These are phyloP conservation scores for Diospyros lotus DNA, from an alignment of 148 eudicot species.

Conservation along the genomic window DNA sequence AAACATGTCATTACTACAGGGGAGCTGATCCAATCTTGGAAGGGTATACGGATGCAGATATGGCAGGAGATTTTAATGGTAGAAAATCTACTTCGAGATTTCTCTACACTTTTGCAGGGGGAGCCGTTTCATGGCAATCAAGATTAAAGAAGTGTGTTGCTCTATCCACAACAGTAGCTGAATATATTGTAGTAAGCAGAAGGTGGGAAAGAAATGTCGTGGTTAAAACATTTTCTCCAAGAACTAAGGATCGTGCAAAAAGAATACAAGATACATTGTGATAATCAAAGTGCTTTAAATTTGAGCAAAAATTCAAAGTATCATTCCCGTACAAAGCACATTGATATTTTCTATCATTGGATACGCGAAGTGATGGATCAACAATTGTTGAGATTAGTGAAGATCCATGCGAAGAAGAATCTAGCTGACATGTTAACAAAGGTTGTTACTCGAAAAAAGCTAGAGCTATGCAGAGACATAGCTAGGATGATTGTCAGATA, in stretches of 20 bases:
- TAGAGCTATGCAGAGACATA: neutral
- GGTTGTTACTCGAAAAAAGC: neutral
- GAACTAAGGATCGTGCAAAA: neutral
- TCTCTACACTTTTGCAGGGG: neutral
- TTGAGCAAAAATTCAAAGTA: neutral
- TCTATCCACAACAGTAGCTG: neutral
- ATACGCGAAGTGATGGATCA: neutral
- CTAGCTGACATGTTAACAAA: neutral
- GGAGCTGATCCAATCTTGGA: too few relatives aligned
- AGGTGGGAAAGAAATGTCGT: neutral
- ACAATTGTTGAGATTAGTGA: neutral
- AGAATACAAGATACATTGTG: neutral
- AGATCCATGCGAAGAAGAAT: neutral
- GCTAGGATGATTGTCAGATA: neutral
- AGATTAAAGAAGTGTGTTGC: constrained; percentile 7
- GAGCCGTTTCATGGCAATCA: constrained; percentile 1
- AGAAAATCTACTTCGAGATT: neutral
- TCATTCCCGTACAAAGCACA: neutral
- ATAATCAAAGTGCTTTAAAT: too few relatives aligned
- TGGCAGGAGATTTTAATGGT: neutral
- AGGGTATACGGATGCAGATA: neutral
- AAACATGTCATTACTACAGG: too few relatives aligned
- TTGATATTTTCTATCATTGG: neutral
- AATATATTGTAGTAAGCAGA: neutral
- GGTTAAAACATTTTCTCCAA: neutral